A percentile compares a stretch with the other conserved stretches of the same genome.
Evolutionary conservation across 768 basidiomycete species (phyloP).

Genomic region (Trametes villosa): DNA sequence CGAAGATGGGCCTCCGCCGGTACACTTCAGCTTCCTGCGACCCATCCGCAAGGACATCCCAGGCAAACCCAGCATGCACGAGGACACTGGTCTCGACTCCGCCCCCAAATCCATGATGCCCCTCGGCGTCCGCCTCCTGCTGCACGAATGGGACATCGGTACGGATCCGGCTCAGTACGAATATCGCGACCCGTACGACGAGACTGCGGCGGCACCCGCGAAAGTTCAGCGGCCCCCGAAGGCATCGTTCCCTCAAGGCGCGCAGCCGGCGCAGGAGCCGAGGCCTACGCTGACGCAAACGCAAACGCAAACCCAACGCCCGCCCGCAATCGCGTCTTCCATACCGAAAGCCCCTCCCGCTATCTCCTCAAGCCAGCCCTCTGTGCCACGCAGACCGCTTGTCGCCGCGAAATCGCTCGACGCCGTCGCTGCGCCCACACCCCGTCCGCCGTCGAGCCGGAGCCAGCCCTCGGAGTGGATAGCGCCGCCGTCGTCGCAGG

Average conservation of each 20-base stretch:
- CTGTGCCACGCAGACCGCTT: conserved; percentile 15
- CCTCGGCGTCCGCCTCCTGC: conserved; percentile 61
- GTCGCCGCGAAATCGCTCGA: conserved; percentile 26
- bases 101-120: conserved; percentile 31
- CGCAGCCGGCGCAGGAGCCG: not conserved
- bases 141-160: conserved; percentile 72
- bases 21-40: conserved; percentile 65
- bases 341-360: conserved; percentile 27
- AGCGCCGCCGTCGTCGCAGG: conserved; percentile 41
- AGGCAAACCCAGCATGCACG: conserved; percentile 24
- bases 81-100: not conserved
- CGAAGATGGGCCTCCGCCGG: conserved; percentile 53
- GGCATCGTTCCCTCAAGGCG: not conserved
- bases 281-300: not conserved
- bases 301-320: conserved; percentile 38
- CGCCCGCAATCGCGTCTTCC: conserved; percentile 42
- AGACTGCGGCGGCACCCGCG: not conserved
- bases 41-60: conserved; percentile 48
- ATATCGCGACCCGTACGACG: conserved; percentile 60
- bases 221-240: not conserved
- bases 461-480: conserved; percentile 27
- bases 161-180: conserved; percentile 51
- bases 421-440: conserved; percentile 1
- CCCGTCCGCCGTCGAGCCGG: conserved; percentile 1
- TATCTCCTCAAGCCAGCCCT: conserved; percentile 23